Base-by-base conservation (phyloP, 768 basidiomycete species). In the Coprinopsis cinerea region DNA sequence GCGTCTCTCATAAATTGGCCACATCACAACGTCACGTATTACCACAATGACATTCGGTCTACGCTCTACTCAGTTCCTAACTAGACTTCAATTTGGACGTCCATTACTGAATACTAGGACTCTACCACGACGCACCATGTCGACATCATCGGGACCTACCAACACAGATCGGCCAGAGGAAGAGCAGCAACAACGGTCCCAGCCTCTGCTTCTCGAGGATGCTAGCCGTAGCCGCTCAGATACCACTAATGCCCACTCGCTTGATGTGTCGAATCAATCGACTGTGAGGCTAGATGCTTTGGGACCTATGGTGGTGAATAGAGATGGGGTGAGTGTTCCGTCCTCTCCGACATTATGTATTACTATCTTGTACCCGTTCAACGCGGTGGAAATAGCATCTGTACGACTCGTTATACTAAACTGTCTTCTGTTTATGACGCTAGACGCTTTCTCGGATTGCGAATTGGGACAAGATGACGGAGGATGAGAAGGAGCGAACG, bases 281-380 rank as follows among this genome's bases (percentile, higher is more conserved):
- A 52, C 69, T 2, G 63, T 82, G 44, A 79, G 73, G 60, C 63
- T 84, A 4, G 81, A 85, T 52, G 70, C 68, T 17, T 69, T 85
- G 11, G 83, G 82, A 1, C 83, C 83, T 1, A 74, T 85, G 70
- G 79, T 86, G 37, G 80, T 85, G 34, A 85, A 85, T 59, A 75
- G 67, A 35, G 77, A 86, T 65, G 83, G 82, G 46, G 81, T 83
- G 60, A 49, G 75, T 66, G 14, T 35, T 34, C 17, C 47, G 44
- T n/a, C 27, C 24, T 11, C 18, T 35, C 11, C 18, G 43, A 10
- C 9, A 4, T 24, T 24, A 25, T 40, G 11, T 32, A 43, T 39
- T 26, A 14, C 43, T 45, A 47, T 22, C 6, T 39, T 40, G 10
- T 37, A 32, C 24, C 48, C n/a, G 24, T 45, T 15, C 26, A 7